A percentile compares a stretch with the other conserved stretches of the same genome.
Evolutionary conservation across 2,329 filamentous ascomycete genomes (phyloP).

Genomic region (Blastomyces emzantsi): DNA sequence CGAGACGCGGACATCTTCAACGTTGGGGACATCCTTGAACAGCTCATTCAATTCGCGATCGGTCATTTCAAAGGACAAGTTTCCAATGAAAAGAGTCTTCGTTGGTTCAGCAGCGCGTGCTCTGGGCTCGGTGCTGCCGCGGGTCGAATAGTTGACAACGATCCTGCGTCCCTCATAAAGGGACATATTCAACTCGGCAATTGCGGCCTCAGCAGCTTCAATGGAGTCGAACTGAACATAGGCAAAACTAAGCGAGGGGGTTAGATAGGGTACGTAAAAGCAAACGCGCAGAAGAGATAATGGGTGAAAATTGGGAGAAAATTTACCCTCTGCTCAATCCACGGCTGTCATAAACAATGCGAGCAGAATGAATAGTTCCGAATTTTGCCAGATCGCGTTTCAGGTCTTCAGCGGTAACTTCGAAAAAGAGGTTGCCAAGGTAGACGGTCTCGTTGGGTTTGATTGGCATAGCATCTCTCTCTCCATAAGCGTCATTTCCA

Average conservation of each 20-base stretch:
- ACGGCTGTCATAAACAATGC: slow-evolving; percentile 51
- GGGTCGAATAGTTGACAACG: slow-evolving; percentile 50
- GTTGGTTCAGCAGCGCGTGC: slow-evolving; percentile 41
- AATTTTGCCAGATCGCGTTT: slow-evolving; percentile 51
- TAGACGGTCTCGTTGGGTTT: slow-evolving; percentile 46
- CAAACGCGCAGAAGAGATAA: not conserved
- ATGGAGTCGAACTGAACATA: slow-evolving; percentile 53
- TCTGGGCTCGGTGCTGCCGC: slow-evolving; percentile 14
- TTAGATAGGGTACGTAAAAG: not conserved
- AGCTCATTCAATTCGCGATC: slow-evolving; percentile 72
- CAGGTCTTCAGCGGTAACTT: slow-evolving; percentile 54
- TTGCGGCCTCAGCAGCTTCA: slow-evolving; percentile 47
- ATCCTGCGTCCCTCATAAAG: slow-evolving; percentile 56
- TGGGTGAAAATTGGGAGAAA: not conserved
- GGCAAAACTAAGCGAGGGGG: slow-evolving; percentile 46
- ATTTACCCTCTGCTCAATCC: slow-evolving; percentile 61
- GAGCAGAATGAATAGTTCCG: slow-evolving; percentile 45
- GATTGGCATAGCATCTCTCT: slow-evolving; percentile 11
- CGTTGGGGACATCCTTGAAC: slow-evolving; percentile 60
- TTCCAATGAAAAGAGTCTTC: slow-evolving; percentile 70
- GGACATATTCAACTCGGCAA: slow-evolving; percentile 50
- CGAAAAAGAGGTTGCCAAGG: slow-evolving; percentile 61
- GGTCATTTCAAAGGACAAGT: slow-evolving; percentile 77
- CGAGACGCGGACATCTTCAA: slow-evolving; percentile 69
- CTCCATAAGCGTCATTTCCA: slow-evolving; percentile 19